Conservation (phyloP, 805 yeast species). For the Sugiyamaella floridensis region DNA sequence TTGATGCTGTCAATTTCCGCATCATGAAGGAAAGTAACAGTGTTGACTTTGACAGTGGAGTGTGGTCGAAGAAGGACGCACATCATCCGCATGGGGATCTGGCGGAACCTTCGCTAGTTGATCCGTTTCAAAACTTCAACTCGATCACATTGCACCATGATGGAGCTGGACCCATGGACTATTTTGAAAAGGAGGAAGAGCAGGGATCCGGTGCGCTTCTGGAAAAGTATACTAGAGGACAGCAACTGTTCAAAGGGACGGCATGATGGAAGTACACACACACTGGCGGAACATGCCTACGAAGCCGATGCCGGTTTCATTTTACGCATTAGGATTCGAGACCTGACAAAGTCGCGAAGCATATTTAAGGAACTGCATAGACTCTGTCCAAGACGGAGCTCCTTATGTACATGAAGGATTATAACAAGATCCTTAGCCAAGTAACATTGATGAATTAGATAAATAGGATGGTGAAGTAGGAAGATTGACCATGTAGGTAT, state of each 20-base stretch:
- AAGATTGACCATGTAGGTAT: too few species aligned
- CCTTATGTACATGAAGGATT: conserved; percentile 28
- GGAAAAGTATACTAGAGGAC: conserved; percentile 1
- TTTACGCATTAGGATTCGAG: not conserved
- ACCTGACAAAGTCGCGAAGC: not conserved
- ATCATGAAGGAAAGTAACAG: conserved; percentile 27
- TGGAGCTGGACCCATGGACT: conserved; percentile 43
- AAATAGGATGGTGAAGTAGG: too few species aligned
- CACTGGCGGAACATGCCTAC: not conserved
- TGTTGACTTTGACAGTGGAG: conserved; percentile 24
- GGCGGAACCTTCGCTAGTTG: conserved; percentile 36
- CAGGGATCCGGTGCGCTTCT: not conserved
- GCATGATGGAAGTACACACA: not conserved
- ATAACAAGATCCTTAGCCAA: conserved; percentile 19
- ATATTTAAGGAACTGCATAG: not conserved
- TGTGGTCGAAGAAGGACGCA: not conserved
- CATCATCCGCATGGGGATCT: conserved; percentile 16
- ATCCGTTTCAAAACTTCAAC: conserved; percentile 80
- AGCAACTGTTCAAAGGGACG: conserved; percentile 1
- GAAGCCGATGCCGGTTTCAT: not conserved
- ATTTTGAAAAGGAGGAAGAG: conserved; percentile 18
- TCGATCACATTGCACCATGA: conserved; percentile 81
- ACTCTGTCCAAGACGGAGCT: not conserved
- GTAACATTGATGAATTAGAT: not conserved
- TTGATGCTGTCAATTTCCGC: conserved; percentile 37